Evolutionary conservation across 2,329 filamentous ascomycete species (phyloP).

Genomic region (Ophiocordyceps australis): DNA sequence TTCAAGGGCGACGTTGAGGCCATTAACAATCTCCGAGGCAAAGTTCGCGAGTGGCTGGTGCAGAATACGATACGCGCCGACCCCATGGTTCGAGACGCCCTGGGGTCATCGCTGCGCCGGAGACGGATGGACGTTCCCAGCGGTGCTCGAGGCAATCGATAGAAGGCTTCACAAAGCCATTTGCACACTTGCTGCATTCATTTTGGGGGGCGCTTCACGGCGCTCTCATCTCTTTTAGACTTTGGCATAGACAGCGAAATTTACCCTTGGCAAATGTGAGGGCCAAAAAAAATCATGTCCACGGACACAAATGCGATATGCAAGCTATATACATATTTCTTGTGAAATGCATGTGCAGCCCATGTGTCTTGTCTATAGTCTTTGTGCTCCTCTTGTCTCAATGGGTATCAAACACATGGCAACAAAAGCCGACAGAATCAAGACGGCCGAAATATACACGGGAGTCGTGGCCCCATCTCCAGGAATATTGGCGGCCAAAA

Average conservation of each 20-base stretch:
- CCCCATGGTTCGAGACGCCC: constrained; percentile 65
- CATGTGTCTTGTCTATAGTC: too few species aligned
- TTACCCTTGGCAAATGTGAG: too few species aligned
- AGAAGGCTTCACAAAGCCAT: too few species aligned
- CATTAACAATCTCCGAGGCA: constrained; percentile 40
- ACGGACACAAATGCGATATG: too few species aligned
- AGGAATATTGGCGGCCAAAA: constrained; percentile 44
- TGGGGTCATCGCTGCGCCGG: constrained; percentile 48
- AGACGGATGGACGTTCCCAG: constrained; percentile 42
- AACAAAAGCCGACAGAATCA: constrained; percentile 41
- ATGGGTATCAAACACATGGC: constrained; percentile 43
- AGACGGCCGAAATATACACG: constrained; percentile 34
- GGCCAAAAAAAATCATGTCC: too few species aligned
- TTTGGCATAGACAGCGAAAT: too few species aligned
- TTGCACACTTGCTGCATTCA: too few species aligned
- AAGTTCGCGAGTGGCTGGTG: constrained; percentile 73
- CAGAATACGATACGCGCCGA: constrained; percentile 69
- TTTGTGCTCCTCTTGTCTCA: constrained; percentile 41
- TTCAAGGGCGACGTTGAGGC: constrained; percentile 55
- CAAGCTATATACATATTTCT: too few species aligned
- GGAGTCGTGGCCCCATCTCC: constrained; percentile 38
- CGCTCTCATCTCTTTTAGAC: too few species aligned
- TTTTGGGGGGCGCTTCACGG: too few species aligned
- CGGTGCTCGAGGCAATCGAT: constrained; percentile 36
- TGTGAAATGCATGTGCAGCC: too few species aligned